Evolutionary conservation across 225 moss, liverwort and hornwort genomes (phyloP).

Genomic region (Neckera pumila): DNA sequence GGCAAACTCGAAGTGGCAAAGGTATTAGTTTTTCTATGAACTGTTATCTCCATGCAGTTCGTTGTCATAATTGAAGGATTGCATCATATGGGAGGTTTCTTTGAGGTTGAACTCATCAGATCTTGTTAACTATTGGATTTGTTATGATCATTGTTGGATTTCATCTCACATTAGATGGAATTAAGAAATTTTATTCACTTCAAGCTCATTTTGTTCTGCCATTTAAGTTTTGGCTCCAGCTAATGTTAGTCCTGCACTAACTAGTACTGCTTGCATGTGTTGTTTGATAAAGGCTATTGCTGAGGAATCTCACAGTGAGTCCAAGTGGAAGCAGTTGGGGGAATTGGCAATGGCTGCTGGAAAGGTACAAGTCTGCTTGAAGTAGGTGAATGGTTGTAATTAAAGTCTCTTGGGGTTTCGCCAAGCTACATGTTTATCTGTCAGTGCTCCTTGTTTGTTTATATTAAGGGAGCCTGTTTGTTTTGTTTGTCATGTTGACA

Average conservation of each 20-base stretch:
- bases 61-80: neutral
- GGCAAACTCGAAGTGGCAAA: slow-evolving; percentile 81
- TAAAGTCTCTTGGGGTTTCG: neutral
- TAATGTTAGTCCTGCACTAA: neutral
- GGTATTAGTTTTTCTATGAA: slow-evolving; percentile 14
- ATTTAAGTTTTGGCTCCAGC: neutral
- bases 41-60: neutral
- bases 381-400: neutral
- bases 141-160: slow-evolving; percentile 14
- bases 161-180: neutral
- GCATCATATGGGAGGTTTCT: neutral
- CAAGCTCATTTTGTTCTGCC: neutral
- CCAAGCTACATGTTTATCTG: neutral
- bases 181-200: neutral
- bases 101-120: neutral
- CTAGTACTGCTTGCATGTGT: neutral
- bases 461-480: neutral
- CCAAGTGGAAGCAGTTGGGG: slow-evolving; percentile 93
- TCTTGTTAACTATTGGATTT: neutral
- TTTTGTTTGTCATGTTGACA: neutral
- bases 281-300: slow-evolving; percentile 50
- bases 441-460: neutral
- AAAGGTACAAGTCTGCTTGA: slow-evolving; percentile 29
- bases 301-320: slow-evolving; percentile 80
- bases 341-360: slow-evolving; percentile 89